These are phyloP conservation scores for Penicillium longicatenatum DNA, from an alignment of 495 filamentous ascomycete species.

Conservation along the genomic window DNA sequence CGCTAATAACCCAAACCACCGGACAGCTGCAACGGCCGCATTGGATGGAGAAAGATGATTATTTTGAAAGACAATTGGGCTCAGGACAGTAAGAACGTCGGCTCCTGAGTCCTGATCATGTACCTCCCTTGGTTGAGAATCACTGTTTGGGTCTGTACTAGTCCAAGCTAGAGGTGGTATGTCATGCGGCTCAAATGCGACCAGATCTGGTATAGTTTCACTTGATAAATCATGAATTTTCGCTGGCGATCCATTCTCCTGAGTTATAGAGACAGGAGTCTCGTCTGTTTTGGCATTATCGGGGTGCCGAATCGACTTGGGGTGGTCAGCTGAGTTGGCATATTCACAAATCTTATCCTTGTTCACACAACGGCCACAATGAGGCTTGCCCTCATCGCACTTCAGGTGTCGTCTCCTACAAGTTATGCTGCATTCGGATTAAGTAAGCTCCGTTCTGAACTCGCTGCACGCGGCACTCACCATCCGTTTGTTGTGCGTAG, in stretches of 20 bases:
- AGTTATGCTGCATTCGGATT: constrained; percentile 5
- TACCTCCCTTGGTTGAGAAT: not conserved
- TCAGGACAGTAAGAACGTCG: not conserved
- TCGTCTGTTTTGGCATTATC: not conserved
- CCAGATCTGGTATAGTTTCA: not conserved
- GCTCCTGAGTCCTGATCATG: not conserved
- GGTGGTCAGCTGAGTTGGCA: not conserved
- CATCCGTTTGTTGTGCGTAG: constrained; percentile 13
- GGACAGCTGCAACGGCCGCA: constrained; percentile 13
- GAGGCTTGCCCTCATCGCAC: constrained; percentile 23
- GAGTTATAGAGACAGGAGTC: not conserved
- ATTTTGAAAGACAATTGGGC: constrained; percentile 2
- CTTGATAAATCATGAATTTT: not conserved
- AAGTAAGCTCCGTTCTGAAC: not conserved
- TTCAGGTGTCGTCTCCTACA: constrained; percentile 23
- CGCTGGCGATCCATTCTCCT: not conserved
- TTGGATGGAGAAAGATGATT: constrained; percentile 5
- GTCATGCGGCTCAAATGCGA: constrained; percentile 1
- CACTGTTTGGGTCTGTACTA: not conserved
- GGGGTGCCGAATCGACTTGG: not conserved
- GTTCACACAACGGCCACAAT: constrained; percentile 17
- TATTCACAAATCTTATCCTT: constrained; percentile 9
- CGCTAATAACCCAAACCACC: constrained; percentile 22
- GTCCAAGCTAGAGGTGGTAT: too few species aligned
- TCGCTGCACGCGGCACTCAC: not conserved